Base-by-base conservation (phyloP, 441 rosid species). In the California macrophylla region DNA sequence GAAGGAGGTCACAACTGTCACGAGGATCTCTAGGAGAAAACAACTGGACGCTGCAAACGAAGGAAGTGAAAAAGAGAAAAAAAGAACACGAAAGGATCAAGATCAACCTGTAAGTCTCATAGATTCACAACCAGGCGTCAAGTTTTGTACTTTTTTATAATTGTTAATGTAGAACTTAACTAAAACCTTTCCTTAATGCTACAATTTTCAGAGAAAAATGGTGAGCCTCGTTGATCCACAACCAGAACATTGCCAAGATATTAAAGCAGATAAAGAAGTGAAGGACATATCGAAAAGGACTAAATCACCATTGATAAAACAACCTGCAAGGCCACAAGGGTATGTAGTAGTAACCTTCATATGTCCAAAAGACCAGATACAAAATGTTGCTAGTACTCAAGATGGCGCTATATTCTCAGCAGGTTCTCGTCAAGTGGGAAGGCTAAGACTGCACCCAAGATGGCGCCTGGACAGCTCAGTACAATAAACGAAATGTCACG, bases 1-100 rank as follows among this genome's bases (percentile, higher is more conserved):
- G 50, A 75, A 81, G 74, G 92, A 85, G 60, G 80, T 69, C n/a
- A 38, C 75, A 24, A 6, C 79, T 40, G 66, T 45, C 20, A 20
- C 76, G 9, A 76, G 69, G 60, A 77, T 45, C 60, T 58, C 50
- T 25, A 72, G 65, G 65, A 78, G 68, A 69, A 80, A 66, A 72
- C 68, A 67, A 61, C 69, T 69, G 71, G 40, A 50, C 3, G 34
- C 6, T 4, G 24, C 73, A 32, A 40, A 34, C 42, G 45, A 34
- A 29, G 76, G 65, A 65, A 58, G 23, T 50, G 69, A 63, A 69
- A 5, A 45, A 8, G 12, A 10, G 34, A 72, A 66, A 30, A 73
- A 16, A 52, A 18, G 50, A 38, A 24, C 62, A 32, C 50, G 12
- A 10, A 62, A 63, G 68, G 74, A 70, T 38, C 45, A 38, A 6